phyloP scores from a whole-genome alignment of 495 filamentous ascomycete species.

The Aspergillus affinis region DNA sequence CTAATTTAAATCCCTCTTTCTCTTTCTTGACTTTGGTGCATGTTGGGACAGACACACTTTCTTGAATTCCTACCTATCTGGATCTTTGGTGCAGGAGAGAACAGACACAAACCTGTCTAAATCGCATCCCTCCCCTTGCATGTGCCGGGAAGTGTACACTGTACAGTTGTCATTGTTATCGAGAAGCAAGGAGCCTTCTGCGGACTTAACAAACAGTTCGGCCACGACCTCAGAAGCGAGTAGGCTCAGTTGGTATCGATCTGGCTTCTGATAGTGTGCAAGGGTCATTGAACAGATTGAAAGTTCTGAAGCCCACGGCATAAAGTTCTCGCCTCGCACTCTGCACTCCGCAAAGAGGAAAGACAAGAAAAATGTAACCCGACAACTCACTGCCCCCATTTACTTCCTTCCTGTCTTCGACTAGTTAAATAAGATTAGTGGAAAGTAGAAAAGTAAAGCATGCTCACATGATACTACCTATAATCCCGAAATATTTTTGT shows the following conservation, averaged over 20 bases:
- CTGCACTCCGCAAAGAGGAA: too few relatives aligned
- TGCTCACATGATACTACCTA: too few relatives aligned
- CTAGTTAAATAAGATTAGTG: background rate
- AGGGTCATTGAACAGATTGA: too few relatives aligned
- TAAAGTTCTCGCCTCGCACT: background rate
- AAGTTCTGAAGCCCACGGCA: background rate
- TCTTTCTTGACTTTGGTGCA: background rate
- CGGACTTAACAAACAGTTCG: background rate
- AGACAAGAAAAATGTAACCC: background rate
- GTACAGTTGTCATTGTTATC: background rate
- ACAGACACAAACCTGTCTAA: too few relatives aligned
- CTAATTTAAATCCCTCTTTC: background rate
- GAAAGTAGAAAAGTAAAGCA: background rate
- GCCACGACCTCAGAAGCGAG: background rate
- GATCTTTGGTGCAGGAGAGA: background rate
- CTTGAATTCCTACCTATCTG: too few relatives aligned
- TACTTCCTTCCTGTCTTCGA: background rate
- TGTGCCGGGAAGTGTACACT: background rate
- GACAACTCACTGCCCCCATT: background rate
- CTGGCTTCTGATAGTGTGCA: too few relatives aligned
- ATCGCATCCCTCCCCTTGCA: background rate
- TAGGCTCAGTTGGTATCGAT: background rate
- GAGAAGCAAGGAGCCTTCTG: background rate
- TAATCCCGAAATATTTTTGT: background rate
- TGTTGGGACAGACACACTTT: too few relatives aligned